Conservation (phyloP, 2,329 filamentous ascomycete species). For the Fusarium humuli region DNA sequence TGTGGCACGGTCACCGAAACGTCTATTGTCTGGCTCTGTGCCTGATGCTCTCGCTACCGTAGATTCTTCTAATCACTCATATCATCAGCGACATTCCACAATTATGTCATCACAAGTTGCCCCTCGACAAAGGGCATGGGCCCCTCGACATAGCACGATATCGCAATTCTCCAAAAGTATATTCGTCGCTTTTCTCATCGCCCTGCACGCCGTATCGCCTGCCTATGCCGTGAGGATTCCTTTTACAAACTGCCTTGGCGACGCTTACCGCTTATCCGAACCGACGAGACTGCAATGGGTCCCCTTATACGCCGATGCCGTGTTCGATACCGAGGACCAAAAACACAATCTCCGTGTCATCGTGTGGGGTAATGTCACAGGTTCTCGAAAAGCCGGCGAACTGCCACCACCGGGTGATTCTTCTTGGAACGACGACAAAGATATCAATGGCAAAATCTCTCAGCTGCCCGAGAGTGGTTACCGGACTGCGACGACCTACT, state of each 20-base stretch:
- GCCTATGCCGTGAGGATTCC: slow-evolving; percentile 74
- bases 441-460: slow-evolving; percentile 80
- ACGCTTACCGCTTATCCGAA: slow-evolving; percentile 66
- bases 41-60: slow-evolving; percentile 36
- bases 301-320: slow-evolving; percentile 78
- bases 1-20: slow-evolving; percentile 37
- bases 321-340: slow-evolving; percentile 72
- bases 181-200: slow-evolving; percentile 54
- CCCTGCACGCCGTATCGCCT: slow-evolving; percentile 55
- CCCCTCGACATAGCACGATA: slow-evolving; percentile 30
- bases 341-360: slow-evolving; percentile 78
- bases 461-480: slow-evolving; percentile 64
- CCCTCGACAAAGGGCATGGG: slow-evolving; percentile 27
- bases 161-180: slow-evolving; percentile 41
- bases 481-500: slow-evolving; percentile 77
- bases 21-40: slow-evolving; percentile 31
- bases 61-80: slow-evolving; percentile 19
- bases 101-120: slow-evolving; percentile 35
- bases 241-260: slow-evolving; percentile 85
- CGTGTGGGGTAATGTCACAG: slow-evolving; percentile 92
- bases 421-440: slow-evolving; percentile 70
- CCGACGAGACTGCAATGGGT: slow-evolving; percentile 80
- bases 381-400: slow-evolving; percentile 66
- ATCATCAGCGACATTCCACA: slow-evolving; percentile 16
- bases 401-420: slow-evolving; percentile 71